A percentile compares a stretch with the other conserved stretches of the same genome.
These are phyloP conservation scores for Fraxinus americana DNA, from an alignment of 257 asterid species.

Conservation along the genomic window DNA sequence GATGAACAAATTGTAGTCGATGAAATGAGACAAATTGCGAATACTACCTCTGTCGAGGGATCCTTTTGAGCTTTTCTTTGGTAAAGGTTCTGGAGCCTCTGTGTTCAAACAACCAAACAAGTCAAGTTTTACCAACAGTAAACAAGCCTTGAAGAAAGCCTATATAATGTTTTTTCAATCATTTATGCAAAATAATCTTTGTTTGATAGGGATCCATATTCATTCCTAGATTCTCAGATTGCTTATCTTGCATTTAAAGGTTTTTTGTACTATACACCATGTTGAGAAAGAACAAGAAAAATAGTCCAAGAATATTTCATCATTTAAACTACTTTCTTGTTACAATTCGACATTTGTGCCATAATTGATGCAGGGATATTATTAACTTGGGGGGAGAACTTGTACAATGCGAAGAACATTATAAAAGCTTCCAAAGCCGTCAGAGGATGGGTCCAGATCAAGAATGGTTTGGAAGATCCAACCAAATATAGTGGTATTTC, in stretches of 20 bases:
- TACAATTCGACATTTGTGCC: not conserved
- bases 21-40: not conserved
- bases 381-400: no score
- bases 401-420: not conserved
- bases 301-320: no score
- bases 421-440: not conserved
- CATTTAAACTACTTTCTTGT: no score
- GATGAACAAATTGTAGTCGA: not conserved
- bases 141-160: not conserved
- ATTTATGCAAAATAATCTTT: not conserved
- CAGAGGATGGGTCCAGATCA: no score
- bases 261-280: no score
- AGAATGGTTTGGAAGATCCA: no score
- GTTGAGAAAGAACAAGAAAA: no score
- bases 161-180: not conserved
- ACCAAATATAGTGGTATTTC: no score
- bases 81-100: slow-evolving; percentile 3
- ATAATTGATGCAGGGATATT: not conserved
- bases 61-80: not conserved
- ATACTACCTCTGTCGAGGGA: slow-evolving; percentile 2
- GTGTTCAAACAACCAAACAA: not conserved
- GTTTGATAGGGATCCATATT: no score
- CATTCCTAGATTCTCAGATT: no score
- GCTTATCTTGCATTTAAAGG: not conserved
- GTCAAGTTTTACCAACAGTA: not conserved